phyloP scores from a whole-genome alignment of 2,329 filamentous ascomycete genomes.

The Ophiognomonia clavigignenti-juglandacearum region DNA sequence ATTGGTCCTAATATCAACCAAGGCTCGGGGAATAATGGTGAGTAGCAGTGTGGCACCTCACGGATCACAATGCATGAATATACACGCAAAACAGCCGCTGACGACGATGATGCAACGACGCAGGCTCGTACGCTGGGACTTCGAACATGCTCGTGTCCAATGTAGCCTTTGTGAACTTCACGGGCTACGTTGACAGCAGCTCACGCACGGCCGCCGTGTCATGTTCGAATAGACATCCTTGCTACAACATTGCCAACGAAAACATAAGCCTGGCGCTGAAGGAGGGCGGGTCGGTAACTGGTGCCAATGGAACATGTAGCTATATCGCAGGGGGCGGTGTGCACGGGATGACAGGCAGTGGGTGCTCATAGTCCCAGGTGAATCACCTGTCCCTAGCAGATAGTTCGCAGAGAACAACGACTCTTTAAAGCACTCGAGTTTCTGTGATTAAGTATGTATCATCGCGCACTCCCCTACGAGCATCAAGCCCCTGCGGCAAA shows the following conservation, averaged over 20 bases:
- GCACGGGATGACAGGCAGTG: slow-evolving; percentile 23
- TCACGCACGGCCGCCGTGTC: slow-evolving; percentile 35
- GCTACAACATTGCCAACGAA: slow-evolving; percentile 41
- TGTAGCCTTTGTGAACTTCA: slow-evolving; percentile 46
- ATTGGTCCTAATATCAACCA: slow-evolving; percentile 40
- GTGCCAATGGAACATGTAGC: slow-evolving; percentile 24
- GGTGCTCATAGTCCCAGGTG: too few relatives aligned
- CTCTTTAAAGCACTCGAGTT: too few relatives aligned
- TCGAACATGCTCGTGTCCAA: slow-evolving; percentile 46
- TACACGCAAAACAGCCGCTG: too few relatives aligned
- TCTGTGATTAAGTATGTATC: too few relatives aligned
- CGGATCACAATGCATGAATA: too few relatives aligned
- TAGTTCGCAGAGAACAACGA: too few relatives aligned
- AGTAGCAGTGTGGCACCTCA: too few relatives aligned
- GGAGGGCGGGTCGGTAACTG: slow-evolving; percentile 14
- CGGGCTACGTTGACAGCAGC: slow-evolving; percentile 34
- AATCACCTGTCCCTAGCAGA: too few relatives aligned
- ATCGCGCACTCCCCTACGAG: too few relatives aligned
- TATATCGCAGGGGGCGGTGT: slow-evolving; percentile 24
- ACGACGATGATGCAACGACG: background rate
- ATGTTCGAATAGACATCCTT: slow-evolving; percentile 43
- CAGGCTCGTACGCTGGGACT: slow-evolving; percentile 33
- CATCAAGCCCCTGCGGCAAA: slow-evolving; percentile 14
- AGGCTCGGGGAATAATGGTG: slow-evolving; percentile 41
- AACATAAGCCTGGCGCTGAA: slow-evolving; percentile 19